A percentile compares a stretch with the other conserved stretches of the same genome.
These are phyloP conservation scores for Neopestalotiopsis rosae DNA, from an alignment of 2,329 filamentous ascomycete species.

Conservation along the genomic window DNA sequence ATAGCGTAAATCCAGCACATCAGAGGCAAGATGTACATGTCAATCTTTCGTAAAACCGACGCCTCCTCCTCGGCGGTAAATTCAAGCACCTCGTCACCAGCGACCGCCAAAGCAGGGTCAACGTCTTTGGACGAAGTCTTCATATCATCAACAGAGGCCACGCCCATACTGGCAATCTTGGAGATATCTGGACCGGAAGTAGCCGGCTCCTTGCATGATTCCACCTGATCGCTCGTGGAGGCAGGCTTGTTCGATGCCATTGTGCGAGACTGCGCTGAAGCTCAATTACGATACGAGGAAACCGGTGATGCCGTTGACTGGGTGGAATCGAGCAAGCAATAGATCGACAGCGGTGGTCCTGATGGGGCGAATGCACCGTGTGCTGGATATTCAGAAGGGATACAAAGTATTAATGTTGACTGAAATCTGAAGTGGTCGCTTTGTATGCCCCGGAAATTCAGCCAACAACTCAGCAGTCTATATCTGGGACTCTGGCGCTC, in stretches of 20 bases:
- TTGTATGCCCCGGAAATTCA: too few species aligned
- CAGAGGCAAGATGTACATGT: background rate
- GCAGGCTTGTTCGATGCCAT: background rate
- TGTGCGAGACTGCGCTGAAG: background rate
- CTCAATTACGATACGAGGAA: too few species aligned
- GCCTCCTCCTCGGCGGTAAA: background rate
- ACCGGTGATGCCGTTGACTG: too few species aligned
- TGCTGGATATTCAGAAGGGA: too few species aligned
- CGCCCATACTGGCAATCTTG: background rate
- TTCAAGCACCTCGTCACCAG: background rate
- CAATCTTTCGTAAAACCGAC: conserved; percentile 8
- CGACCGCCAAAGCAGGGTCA: conserved; percentile 4
- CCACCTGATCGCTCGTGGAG: background rate
- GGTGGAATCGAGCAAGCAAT: too few species aligned
- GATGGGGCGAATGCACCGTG: too few species aligned
- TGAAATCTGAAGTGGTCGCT: too few species aligned
- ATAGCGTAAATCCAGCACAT: conserved; percentile 11
- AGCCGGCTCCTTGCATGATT: background rate
- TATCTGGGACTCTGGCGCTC: background rate
- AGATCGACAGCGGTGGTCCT: too few species aligned
- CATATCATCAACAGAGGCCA: background rate
- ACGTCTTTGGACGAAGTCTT: background rate
- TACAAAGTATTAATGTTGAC: too few species aligned
- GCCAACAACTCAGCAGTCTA: background rate
- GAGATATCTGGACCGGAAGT: background rate